Base-by-base conservation (phyloP, 2,329 filamentous ascomycete genomes). In the Nemania serpens region DNA sequence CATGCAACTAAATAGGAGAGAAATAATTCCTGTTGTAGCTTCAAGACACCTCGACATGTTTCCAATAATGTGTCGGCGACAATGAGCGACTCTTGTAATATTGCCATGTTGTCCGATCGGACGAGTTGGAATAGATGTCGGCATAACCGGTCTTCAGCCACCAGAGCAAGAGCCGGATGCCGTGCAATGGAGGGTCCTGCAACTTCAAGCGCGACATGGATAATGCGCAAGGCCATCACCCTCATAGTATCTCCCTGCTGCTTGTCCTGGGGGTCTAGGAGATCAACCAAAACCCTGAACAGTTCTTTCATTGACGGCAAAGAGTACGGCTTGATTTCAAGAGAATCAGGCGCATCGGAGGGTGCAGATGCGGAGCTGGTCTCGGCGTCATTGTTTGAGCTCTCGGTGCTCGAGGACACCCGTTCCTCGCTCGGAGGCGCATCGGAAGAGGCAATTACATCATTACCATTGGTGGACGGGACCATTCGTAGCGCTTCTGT, bases 101-200 rank as follows among this genome's bases (percentile, higher is more conserved):
- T 92, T 11, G 91, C 89, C 85, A 98, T 95, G 70, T 97, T 98
- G 70, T 99, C 96, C 5, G 93, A 97, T 61, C 94, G 86, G 42
- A 98, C 93, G 29, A 99, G 85, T 77, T 99, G 96, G 79, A 99
- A 99, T 10, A 99, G 82, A 75, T 97, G 92, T 64, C 91, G 90
- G 74, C 96, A 99, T 22, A 99, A 81, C 22, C 93, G 91, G 75
- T 99, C 94, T 74, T 97, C 93, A 0, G 95, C 95, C 58, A 99
- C 84, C 4, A 85, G 87, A 11, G 94, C 93, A 53, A 99, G 80
- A 59, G 90, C 91, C 5, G 94, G 93, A 74, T 99, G 95, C 65
- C 91, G 90, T 50, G 93, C 91, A 72, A 99, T 97, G 7, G 93
- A 96, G 3, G 95, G 94, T 0, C 95, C 95, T 1, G 95, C 93